Percentiles rank a stretch among this genome's conserved stretches.
Evolutionary conservation across 495 filamentous ascomycete species (phyloP).

Genomic region (Penicillium bialowiezense): DNA sequence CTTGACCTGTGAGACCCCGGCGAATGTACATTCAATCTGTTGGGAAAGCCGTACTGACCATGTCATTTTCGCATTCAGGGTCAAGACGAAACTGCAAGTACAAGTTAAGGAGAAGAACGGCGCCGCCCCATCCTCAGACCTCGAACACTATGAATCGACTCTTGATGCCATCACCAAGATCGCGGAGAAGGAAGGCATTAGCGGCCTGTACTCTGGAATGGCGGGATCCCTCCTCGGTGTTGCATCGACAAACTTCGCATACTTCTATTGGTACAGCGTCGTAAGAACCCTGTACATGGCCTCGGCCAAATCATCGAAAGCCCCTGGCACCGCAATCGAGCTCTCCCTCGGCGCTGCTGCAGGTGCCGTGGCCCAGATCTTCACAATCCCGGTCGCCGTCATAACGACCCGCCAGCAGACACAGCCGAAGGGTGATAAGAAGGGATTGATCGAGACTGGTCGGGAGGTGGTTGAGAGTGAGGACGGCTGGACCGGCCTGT

Average conservation of each 20-base stretch:
- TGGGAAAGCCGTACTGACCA: conserved; percentile 5
- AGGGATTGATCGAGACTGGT: conserved; percentile 85
- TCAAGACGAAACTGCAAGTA: conserved; percentile 96
- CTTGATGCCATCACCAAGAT: conserved; percentile 88
- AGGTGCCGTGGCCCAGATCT: conserved; percentile 89
- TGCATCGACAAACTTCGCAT: conserved; percentile 97
- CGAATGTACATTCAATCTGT: neutral
- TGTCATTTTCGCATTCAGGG: conserved; percentile 45
- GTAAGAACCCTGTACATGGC: conserved; percentile 80
- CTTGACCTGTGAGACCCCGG: conserved; percentile 72
- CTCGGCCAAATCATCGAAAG: conserved; percentile 54
- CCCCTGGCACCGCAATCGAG: conserved; percentile 82
- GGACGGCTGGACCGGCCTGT: conserved; percentile 85
- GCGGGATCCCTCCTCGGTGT: conserved; percentile 83
- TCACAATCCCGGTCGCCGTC: conserved; percentile 94
- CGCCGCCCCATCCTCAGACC: conserved; percentile 37
- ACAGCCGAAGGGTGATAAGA: conserved; percentile 75
- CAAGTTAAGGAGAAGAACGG: conserved; percentile 67
- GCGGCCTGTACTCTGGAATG: conserved; percentile 87
- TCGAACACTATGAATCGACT: conserved; percentile 77
- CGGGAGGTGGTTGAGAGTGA: conserved; percentile 85
- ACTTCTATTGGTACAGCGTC: conserved; percentile 98
- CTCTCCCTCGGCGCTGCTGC: conserved; percentile 83
- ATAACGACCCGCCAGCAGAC: conserved; percentile 96
- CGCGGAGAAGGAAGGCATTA: conserved; percentile 71